Conservation (phyloP, 2,329 filamentous ascomycete species). For the Paraphoma chrysanthemicola region DNA sequence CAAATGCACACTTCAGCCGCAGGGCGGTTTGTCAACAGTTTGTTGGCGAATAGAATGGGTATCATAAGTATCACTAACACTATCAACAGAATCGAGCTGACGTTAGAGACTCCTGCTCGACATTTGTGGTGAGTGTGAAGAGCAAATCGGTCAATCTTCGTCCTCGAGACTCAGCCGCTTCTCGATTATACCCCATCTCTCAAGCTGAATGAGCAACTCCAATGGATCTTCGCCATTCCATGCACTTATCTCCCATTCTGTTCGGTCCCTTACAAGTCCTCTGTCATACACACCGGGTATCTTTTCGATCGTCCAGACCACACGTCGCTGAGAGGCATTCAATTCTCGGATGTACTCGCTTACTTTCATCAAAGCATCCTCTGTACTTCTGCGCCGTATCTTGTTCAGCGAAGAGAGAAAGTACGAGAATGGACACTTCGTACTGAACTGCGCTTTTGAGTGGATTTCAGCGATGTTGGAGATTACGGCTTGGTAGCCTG, state of each 20-base stretch:
- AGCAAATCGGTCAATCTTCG: constrained; percentile 17
- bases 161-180: constrained; percentile 26
- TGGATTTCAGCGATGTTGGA: constrained; percentile 24
- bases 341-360: constrained; percentile 29
- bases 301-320: constrained; percentile 36
- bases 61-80: neutral
- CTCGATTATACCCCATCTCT: constrained; percentile 33
- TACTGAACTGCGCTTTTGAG: constrained; percentile 1
- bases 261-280: constrained; percentile 16
- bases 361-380: constrained; percentile 23
- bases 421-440: constrained; percentile 6
- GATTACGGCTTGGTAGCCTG: constrained; percentile 20
- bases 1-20: no score
- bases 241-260: constrained; percentile 34
- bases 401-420: constrained; percentile 15
- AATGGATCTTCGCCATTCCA: constrained; percentile 33
- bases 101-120: no score
- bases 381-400: constrained; percentile 17
- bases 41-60: neutral
- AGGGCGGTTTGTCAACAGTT: no score
- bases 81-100: neutral
- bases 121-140: neutral
- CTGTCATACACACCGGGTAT: constrained; percentile 30
- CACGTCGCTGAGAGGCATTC: constrained; percentile 19
- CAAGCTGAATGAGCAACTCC: constrained; percentile 28